Conservation (phyloP, 352 stramenopile species). For the Pilasporangium apinafurcum region DNA sequence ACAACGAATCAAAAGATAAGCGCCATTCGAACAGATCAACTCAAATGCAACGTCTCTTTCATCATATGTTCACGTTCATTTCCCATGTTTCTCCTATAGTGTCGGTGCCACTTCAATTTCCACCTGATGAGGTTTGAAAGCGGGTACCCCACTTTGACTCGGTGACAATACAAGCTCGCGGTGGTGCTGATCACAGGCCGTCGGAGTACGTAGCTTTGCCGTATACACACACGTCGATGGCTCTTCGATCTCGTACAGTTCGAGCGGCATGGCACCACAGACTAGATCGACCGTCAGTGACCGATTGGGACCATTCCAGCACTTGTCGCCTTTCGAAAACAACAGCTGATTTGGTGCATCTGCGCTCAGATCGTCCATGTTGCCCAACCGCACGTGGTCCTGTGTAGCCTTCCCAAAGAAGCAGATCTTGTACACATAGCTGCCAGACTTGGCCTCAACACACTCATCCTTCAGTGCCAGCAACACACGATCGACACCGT, state of each 20-base stretch:
- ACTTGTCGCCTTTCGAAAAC: constrained; percentile 70
- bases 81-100: constrained; percentile 16
- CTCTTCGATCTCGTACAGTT: constrained; percentile 74
- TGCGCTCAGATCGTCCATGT: constrained; percentile 37
- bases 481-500: constrained; percentile 57
- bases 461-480: constrained; percentile 68
- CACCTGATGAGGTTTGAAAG: constrained; percentile 42
- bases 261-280: constrained; percentile 54
- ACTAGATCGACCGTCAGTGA: constrained; percentile 72
- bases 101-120: constrained; percentile 56
- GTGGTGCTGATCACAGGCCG: constrained; percentile 47
- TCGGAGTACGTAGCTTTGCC: constrained; percentile 70
- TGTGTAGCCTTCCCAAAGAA: constrained; percentile 83
- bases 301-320: constrained; percentile 84
- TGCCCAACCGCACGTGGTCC: constrained; percentile 66
- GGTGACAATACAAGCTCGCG: constrained; percentile 28
- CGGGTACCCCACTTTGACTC: constrained; percentile 8
- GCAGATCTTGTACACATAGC: constrained; percentile 87
- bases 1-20: no score
- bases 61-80: no score
- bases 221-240: constrained; percentile 83
- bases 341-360: constrained; percentile 13
- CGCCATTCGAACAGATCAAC: no score
- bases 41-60: no score
- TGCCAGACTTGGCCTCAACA: constrained; percentile 46